Evolutionary conservation across 1,284 basidiomycete species (phyloP).

Genomic region (Ustilago crameri): DNA sequence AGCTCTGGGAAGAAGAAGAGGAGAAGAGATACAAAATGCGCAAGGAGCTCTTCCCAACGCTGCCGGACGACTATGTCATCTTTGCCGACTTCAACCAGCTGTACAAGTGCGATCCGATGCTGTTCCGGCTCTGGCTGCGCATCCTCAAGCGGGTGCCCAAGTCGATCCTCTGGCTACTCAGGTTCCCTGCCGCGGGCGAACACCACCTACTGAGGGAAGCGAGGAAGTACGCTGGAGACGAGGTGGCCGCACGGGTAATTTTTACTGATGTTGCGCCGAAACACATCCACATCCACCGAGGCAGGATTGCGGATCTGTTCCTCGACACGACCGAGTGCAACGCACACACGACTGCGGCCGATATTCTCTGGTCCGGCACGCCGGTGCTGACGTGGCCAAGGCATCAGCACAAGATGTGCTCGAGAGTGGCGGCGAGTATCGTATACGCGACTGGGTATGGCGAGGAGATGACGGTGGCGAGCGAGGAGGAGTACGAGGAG

Average conservation of each 20-base stretch:
- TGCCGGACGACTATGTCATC: constrained; percentile 71
- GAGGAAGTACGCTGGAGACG: constrained; percentile 72
- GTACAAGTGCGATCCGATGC: constrained; percentile 69
- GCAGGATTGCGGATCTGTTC: constrained; percentile 74
- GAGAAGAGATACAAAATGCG: constrained; percentile 71
- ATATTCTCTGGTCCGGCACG: constrained; percentile 75
- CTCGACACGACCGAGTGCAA: constrained; percentile 77
- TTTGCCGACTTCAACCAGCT: constrained; percentile 77
- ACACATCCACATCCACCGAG: constrained; percentile 73
- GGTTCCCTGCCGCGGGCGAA: constrained; percentile 75
- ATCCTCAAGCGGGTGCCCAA: constrained; percentile 73
- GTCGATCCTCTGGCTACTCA: constrained; percentile 75
- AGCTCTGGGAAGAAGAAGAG: constrained; percentile 73
- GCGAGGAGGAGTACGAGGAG: constrained; percentile 72
- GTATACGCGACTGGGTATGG: constrained; percentile 74
- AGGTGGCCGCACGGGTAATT: constrained; percentile 73
- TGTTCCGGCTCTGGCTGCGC: constrained; percentile 74
- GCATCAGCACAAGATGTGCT: constrained; percentile 75
- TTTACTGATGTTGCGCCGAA: constrained; percentile 75
- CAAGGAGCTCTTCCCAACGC: constrained; percentile 70
- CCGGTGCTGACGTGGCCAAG: constrained; percentile 75
- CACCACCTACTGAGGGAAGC: constrained; percentile 73
- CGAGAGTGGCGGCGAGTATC: constrained; percentile 75
- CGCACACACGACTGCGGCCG: constrained; percentile 75
- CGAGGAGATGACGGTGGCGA: constrained; percentile 73